A percentile compares a stretch with the other conserved stretches of the same genome.
Evolutionary conservation across 176 grass and related monocot genomes (phyloP).

Genomic region (Themeda triandra): DNA sequence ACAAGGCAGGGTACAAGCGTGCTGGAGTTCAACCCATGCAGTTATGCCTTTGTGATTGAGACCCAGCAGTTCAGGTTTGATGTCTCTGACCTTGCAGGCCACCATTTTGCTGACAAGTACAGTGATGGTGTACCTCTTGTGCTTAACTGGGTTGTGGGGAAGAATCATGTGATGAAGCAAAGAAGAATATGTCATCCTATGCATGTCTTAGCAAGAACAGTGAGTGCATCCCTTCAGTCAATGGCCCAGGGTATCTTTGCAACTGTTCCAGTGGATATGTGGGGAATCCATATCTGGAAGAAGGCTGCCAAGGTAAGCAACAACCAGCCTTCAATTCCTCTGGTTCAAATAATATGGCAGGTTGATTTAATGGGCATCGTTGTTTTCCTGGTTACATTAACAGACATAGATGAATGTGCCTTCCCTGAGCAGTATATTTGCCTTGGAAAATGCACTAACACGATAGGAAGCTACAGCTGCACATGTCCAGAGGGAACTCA

Average conservation of each 20-base stretch:
- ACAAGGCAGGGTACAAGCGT: constrained; percentile 15
- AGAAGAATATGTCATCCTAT: constrained; percentile 21
- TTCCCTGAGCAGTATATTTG: neutral
- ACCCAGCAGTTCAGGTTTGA: constrained; percentile 29
- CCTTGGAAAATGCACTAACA: neutral
- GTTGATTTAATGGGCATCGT: neutral
- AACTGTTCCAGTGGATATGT: constrained; percentile 19
- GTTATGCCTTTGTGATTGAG: constrained; percentile 37
- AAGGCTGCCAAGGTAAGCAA: constrained; percentile 36
- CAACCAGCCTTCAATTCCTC: neutral
- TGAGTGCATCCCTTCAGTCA: neutral
- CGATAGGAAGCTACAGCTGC: neutral
- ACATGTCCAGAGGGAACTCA: constrained; percentile 1
- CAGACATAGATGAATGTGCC: neutral
- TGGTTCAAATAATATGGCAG: neutral
- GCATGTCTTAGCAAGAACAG: constrained; percentile 28
- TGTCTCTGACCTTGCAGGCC: constrained; percentile 20
- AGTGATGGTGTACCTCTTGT: constrained; percentile 23
- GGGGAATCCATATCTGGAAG: constrained; percentile 37
- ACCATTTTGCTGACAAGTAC: constrained; percentile 15
- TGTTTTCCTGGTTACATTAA: neutral
- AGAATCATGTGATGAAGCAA: constrained; percentile 11
- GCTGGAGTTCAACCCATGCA: constrained; percentile 33
- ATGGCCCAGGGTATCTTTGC: constrained; percentile 35
- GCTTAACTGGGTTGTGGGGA: constrained; percentile 37